A percentile compares a stretch with the other conserved stretches of the same genome.
phyloP scores from a whole-genome alignment of 179 eudicot species.

The Sideroxylon spinosum region DNA sequence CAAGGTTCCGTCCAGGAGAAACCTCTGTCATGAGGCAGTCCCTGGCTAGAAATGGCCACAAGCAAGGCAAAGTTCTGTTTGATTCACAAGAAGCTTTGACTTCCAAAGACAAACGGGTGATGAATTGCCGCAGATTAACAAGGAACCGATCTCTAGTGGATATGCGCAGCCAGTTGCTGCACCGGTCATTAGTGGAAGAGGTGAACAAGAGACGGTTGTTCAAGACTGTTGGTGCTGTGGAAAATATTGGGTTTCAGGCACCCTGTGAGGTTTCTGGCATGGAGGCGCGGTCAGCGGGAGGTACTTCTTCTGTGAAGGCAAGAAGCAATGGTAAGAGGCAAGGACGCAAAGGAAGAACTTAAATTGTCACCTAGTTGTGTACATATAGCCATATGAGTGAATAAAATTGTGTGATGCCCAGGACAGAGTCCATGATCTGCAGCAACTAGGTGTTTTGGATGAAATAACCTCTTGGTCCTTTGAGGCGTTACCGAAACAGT shows the following conservation, averaged over 20 bases:
- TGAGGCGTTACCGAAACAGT: too few relatives aligned
- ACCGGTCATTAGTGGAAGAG: constrained; percentile 43
- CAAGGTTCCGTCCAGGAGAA: constrained; percentile 36
- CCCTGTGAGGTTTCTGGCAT: constrained; percentile 26
- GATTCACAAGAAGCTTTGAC: constrained; percentile 16
- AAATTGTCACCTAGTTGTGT: not conserved
- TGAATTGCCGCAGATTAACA: constrained; percentile 27
- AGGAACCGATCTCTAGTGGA: constrained; percentile 52
- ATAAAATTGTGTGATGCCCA: not conserved
- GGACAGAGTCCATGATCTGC: not conserved
- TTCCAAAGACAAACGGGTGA: constrained; percentile 17
- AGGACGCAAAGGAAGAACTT: constrained; percentile 8
- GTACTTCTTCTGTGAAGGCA: not conserved
- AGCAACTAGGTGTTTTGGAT: not conserved
- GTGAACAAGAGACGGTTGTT: constrained; percentile 37
- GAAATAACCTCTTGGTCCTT: not conserved
- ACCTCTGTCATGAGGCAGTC: constrained; percentile 18
- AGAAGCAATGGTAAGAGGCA: constrained; percentile 16
- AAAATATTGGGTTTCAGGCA: constrained; percentile 43
- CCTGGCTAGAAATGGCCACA: constrained; percentile 8
- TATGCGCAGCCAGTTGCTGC: constrained; percentile 57
- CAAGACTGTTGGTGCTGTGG: constrained; percentile 53
- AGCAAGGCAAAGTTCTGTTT: constrained; percentile 11
- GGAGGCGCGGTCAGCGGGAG: constrained; percentile 1
- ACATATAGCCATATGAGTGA: constrained; percentile 1